A percentile compares a stretch with the other conserved stretches of the same genome.
Conservation (phyloP, 768 basidiomycete genomes). For the Naganishia kalamii region DNA sequence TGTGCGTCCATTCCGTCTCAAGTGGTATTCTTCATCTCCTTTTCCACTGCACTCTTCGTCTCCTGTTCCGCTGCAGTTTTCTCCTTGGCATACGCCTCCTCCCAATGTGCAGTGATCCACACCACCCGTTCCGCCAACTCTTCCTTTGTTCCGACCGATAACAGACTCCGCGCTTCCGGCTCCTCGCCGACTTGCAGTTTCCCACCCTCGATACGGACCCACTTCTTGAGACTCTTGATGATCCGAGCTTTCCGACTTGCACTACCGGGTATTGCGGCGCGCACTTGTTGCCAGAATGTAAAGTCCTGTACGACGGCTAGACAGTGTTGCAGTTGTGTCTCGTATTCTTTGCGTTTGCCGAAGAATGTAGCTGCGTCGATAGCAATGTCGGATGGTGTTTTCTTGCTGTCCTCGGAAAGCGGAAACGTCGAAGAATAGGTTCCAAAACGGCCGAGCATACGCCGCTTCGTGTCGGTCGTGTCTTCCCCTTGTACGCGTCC, state of each 20-base stretch:
- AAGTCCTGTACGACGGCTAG: not conserved
- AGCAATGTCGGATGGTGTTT: not conserved
- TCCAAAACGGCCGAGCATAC: not conserved
- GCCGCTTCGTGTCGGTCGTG: not conserved
- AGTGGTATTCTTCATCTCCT: not conserved
- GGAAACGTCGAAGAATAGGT: not conserved
- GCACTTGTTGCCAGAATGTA: not conserved
- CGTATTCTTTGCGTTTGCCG: not conserved
- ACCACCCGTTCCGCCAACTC: not conserved
- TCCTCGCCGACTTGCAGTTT: not conserved
- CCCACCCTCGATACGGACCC: not conserved
- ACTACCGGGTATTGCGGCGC: not conserved
- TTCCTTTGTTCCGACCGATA: not conserved
- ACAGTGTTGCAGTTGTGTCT: not conserved
- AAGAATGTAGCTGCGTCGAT: not conserved
- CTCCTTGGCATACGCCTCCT: conserved; percentile 2
- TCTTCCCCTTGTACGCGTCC: not conserved
- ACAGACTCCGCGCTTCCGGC: not conserved
- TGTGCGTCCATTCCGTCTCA: not conserved
- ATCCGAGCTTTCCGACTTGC: not conserved
- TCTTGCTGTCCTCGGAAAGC: too few species aligned
- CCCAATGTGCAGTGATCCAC: not conserved
- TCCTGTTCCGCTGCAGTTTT: not conserved
- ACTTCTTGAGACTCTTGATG: not conserved
- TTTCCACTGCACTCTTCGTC: too few species aligned